A percentile compares a stretch with the other conserved stretches of the same genome.
These are phyloP conservation scores for Cystobasidium tubakii DNA, from an alignment of 768 basidiomycete genomes.

Conservation along the genomic window DNA sequence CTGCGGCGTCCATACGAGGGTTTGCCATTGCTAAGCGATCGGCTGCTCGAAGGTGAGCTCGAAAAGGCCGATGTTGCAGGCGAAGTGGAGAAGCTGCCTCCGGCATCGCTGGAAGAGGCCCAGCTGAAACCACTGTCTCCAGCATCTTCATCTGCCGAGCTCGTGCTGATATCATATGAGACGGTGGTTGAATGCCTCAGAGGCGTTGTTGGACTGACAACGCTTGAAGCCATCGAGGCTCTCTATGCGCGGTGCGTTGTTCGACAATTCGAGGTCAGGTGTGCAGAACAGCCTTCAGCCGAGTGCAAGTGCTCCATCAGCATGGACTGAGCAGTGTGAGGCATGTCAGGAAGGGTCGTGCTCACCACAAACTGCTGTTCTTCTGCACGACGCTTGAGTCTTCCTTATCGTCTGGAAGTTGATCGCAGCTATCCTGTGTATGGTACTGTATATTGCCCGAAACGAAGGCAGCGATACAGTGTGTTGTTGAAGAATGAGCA, in stretches of 20 bases:
- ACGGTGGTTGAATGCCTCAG: not conserved
- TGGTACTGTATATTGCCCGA: not conserved
- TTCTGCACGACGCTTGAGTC: not conserved
- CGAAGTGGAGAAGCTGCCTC: not conserved
- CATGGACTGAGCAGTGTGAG: too few relatives aligned
- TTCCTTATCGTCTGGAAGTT: not conserved
- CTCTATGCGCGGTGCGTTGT: not conserved
- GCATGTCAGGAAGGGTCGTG: too few relatives aligned
- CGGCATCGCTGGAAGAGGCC: not conserved
- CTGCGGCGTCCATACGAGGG: not conserved
- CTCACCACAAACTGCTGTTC: too few relatives aligned
- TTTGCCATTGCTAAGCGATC: not conserved
- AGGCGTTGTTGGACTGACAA: not conserved
- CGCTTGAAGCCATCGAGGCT: not conserved
- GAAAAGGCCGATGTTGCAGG: slow-evolving; percentile 11
- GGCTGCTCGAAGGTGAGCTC: not conserved
- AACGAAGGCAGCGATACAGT: not conserved
- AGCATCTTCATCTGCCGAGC: not conserved
- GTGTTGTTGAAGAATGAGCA: not conserved
- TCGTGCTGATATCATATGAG: not conserved
- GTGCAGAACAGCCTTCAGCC: too few relatives aligned
- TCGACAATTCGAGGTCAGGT: too few relatives aligned
- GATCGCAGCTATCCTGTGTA: not conserved
- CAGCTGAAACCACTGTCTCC: not conserved
- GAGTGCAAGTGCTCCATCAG: too few relatives aligned